Base-by-base conservation (phyloP, 2,329 filamentous ascomycete genomes). In the Aspergillus sp. region DNA sequence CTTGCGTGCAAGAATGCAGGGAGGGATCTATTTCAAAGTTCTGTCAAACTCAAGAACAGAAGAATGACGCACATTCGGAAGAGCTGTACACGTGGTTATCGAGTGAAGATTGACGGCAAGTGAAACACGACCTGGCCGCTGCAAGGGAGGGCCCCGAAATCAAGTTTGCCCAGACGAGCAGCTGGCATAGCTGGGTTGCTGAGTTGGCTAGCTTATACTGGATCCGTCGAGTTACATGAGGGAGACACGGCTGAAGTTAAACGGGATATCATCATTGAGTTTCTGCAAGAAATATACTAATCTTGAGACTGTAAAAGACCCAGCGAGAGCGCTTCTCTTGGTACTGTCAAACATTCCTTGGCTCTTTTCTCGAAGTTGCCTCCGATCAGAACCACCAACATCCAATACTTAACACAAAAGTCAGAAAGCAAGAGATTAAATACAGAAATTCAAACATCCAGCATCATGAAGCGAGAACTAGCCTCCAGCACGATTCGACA, bases 401-500 rank as follows among this genome's bases (percentile, higher is more conserved):
- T 36, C 36, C 53, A 20, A 43, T 42, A 45, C 38, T 55, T 44
- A 62, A 60, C 53, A 59, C 55, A 62, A 49, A 58, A 41, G 22
- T 47, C 48, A 45, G 45, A 55, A 59, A 58, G 59, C 50, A 59
- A 57, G 53, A 58, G 50, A 62, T 59, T 47, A 62, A 58, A 60
- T 58, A 63, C 62, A 56, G 45, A 63, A 58, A 55, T 59, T 57
- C 54, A 59, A 61, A 56, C 51, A 55, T 42, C 55, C 53, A 58
- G 57, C 56, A 53, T 56, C 61, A 60, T 62, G 56, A 59, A 56
- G 59, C 59, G 61, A 62, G 64, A 58, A 59, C 62, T 64, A 63
- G 62, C 61, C 62, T 65, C 62, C 54, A 62, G 62, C 56, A 61
- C 47, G 54, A 57, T 60, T 62, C 57, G 61, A 57, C 65, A 65